Base-by-base conservation (phyloP, 768 basidiomycete genomes). In the Podaxis sp. region DNA sequence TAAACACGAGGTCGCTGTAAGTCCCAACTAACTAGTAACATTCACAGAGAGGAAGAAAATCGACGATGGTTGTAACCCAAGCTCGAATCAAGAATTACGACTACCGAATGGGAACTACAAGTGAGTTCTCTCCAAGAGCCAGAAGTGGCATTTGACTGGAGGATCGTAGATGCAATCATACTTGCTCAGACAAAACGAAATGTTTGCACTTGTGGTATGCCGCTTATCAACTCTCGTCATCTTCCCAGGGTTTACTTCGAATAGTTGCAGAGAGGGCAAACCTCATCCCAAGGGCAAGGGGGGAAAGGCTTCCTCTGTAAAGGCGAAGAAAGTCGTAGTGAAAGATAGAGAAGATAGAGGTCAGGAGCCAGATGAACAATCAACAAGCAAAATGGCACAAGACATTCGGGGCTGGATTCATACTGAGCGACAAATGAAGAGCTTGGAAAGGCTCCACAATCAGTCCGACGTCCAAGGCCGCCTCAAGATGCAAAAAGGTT, bases 151-250 rank as follows among this genome's bases (percentile, higher is more conserved):
- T 27, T 58, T n/a, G 32, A 65, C 65, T 51, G 60, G 63, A 38
- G 55, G 44, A 50, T 37, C 62, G 60, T 40, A 91, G 90, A 53
- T 94, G 92, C 67, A 89, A 90, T 65, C 92, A 94, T 65, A 55
- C 79, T 21, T 94, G 92, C 78, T 90, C 88, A 69, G 85, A 91
- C 67, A 93, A 92, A 71, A 73, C 75, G 3, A 79, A 76, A 46
- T 94, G 92, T 68, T 82, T 87, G 25, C 92, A 94, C 74, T 69
- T 86, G 37, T 93, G 92, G 92, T 91, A 64, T 63, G 76, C 62
- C 32, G 54, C 28, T 4, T 5, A 25, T 35, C 28, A 53, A 44
- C 6, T 36, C 32, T 48, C 23, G 37, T 14, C n/a, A 28, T 7
- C 28, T 44, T 47, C 32, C 1, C 11, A n/a, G 4, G 10, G 18